Conservation (phyloP, 768 basidiomycete genomes). For the Ramaria sp. region DNA sequence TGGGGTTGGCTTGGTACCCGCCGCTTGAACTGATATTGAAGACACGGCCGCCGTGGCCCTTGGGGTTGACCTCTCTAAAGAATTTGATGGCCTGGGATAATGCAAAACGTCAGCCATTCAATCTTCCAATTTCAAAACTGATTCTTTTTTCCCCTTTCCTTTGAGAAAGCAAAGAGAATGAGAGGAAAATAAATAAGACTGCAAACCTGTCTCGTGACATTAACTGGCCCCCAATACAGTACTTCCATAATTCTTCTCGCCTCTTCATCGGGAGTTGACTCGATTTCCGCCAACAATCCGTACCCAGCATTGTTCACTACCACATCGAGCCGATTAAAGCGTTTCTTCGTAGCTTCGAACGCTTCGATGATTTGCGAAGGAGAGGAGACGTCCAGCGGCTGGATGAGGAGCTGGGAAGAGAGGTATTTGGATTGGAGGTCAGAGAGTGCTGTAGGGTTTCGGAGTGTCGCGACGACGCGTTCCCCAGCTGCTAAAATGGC, state of each 20-base stretch:
- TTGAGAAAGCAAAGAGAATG: too few species aligned
- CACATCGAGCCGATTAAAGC: slow-evolving; percentile 24
- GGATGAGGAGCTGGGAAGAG: not conserved
- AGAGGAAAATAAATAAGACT: too few species aligned
- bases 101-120: too few species aligned
- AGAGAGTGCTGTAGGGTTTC: slow-evolving; percentile 22
- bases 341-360: slow-evolving; percentile 11
- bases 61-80: slow-evolving; percentile 13
- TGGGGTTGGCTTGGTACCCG: slow-evolving; percentile 23
- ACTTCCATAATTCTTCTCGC: slow-evolving; percentile 29
- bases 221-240: slow-evolving; percentile 34
- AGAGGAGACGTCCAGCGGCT: slow-evolving; percentile 15
- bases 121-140: not conserved
- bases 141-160: too few species aligned
- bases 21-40: slow-evolving; percentile 24
- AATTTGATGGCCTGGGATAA: slow-evolving; percentile 13
- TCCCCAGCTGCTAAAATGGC: slow-evolving; percentile 12
- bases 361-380: slow-evolving; percentile 22
- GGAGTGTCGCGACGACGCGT: slow-evolving; percentile 13
- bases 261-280: slow-evolving; percentile 21
- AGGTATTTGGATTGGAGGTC: slow-evolving; percentile 6
- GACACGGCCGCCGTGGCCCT: slow-evolving; percentile 16
- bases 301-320: slow-evolving; percentile 38
- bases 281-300: slow-evolving; percentile 28
- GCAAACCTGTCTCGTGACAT: slow-evolving; percentile 28